Evolutionary conservation across 2,329 filamentous ascomycete genomes (phyloP), one percentile per base, ranked within the genome.

Genomic region (Cephalotrichum gorgonifer): DNA sequence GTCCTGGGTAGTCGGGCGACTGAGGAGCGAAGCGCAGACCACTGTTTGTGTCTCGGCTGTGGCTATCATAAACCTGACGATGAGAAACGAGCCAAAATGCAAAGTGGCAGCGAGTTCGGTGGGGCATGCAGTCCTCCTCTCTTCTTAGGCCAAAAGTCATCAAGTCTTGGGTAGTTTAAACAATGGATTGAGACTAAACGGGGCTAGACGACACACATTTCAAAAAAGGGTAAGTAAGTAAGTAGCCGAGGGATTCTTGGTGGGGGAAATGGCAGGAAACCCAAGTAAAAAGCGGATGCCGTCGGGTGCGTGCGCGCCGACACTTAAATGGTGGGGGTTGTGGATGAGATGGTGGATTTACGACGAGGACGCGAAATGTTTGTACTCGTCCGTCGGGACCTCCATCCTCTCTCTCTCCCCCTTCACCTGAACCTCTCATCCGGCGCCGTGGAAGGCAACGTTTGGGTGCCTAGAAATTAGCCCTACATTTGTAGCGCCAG

Each of bases 311-410:
- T 27, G 12, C 25, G 22, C 41, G 41, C 41, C 26, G 41, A 27
- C 41, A 43, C 41, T 43, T 43, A 43, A 43, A 43, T 43, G 41
- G 41, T 25, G 41, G 41, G 41, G 41, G n/a, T 7, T 25, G 41
- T 25, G 41, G 41, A 22, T 20, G 17, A 39, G 17, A 39, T 20
- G 35, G 35, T 39, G 35, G n/a, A 9, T 39, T 39, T 39, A 39
- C 20, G 35, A 20, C 35, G 35, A 17, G 35, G 17, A 39, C 35
- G 17, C n/a, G 35, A 39, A 39, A 8, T 17, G 35, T 39, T 20
- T 39, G 35, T 39, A 39, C 35, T 20, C n/a, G n/a, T n/a, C 17
- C 35, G 35, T 39, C 35, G 35, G 35, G 35, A n/a, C n/a, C 22
- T 20, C 35, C 35, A 20, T 39, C 17, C n/a, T n/a, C n/a, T n/a